These are phyloP conservation scores for Exophiala xenobiotica DNA, from an alignment of 2,329 filamentous ascomycete genomes.

Conservation along the genomic window DNA sequence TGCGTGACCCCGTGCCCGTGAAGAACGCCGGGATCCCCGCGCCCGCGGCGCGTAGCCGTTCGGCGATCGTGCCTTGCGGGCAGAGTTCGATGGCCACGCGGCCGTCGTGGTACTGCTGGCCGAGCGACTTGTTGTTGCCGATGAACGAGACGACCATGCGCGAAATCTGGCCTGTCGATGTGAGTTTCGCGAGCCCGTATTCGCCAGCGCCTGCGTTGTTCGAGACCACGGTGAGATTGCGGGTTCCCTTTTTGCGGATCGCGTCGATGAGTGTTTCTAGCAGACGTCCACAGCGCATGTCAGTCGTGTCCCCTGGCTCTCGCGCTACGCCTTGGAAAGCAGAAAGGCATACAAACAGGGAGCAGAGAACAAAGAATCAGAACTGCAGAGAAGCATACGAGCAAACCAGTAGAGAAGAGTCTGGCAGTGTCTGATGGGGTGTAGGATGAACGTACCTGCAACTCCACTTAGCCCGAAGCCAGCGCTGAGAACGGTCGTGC, in stretches of 20 bases:
- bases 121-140: constrained; percentile 82
- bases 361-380: no score
- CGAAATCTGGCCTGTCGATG: constrained; percentile 67
- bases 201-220: constrained; percentile 75
- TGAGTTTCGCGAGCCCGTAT: constrained; percentile 68
- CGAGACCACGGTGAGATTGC: constrained; percentile 69
- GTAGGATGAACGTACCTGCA: constrained; percentile 59
- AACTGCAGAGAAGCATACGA: no score
- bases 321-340: no score
- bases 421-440: no score
- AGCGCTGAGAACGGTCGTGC: constrained; percentile 70
- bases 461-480: constrained; percentile 83
- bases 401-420: no score
- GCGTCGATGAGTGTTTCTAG: constrained; percentile 73
- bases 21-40: constrained; percentile 89
- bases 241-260: constrained; percentile 59
- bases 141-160: constrained; percentile 74
- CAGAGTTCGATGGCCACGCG: constrained; percentile 88
- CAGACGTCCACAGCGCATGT: no score
- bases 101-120: constrained; percentile 84
- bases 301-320: no score
- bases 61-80: constrained; percentile 86
- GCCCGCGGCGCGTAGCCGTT: constrained; percentile 82
- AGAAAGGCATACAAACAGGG: no score
- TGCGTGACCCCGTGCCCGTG: constrained; percentile 69